Base-by-base conservation (phyloP, 1,284 basidiomycete genomes). In the Boletus calvinii region DNA sequence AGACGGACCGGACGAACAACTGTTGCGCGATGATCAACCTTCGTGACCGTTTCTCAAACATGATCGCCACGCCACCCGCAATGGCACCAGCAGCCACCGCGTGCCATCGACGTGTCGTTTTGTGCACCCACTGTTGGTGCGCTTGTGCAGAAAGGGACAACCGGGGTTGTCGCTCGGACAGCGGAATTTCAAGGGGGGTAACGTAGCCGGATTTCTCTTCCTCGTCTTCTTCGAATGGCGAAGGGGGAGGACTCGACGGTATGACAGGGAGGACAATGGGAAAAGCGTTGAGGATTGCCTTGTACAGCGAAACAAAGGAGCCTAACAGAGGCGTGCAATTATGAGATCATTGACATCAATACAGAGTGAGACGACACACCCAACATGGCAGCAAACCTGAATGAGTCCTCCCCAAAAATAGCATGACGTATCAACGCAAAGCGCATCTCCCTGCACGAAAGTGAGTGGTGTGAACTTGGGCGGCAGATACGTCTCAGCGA, bases 11-110 rank as follows among this genome's bases (percentile, higher is more conserved):
- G 46, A 95, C 92, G 67, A 95, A 92, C 61, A 95, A 74, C 75
- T 98, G 95, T 63, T 98, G 95, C 0, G 90, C 90, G 54, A 98
- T 90, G 12, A 84, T 81, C 3, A 79, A 75, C 53, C 91, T 76
- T 40, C 90, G 75, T 2, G 78, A 78, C 52, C 76, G 78, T 62
- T 83, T 89, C 74, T 98, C 94, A 67, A 88, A 92, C 65, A 92
- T 74, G 40, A 98, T 81, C 0, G 88, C 89, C n/a, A 92, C 59
- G 6, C 85, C 86, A 13, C 92, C 91, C 0, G 90, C 89, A 24
- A 94, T 65, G 0, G 90, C 84, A 13, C 95, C 95, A 2, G 96
- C 94, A 6, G 92, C 69, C 0, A 92, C 85, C 1, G 94, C 86
- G 64, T 98, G 91, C 94, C 95, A 98, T 58, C 86, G 73, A 55